Percentiles rank a stretch among this genome's conserved stretches.
Evolutionary conservation across 2,329 filamentous ascomycete genomes (phyloP).

Genomic region (Akanthomyces lecanii): DNA sequence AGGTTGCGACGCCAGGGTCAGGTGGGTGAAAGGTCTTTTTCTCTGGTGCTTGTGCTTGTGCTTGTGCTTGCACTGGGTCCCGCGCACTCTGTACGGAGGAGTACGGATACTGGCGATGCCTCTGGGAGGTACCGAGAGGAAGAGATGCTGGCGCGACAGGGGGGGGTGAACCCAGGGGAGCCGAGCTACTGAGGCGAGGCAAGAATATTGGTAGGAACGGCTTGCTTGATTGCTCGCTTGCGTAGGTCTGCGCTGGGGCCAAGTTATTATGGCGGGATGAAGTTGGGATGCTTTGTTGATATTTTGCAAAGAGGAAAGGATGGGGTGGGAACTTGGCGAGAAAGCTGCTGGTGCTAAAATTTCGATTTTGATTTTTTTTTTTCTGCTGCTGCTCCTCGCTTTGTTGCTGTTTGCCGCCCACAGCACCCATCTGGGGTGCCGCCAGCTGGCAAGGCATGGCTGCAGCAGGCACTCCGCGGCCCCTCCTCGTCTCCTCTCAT

Average conservation of each 20-base stretch:
- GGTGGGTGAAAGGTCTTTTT: not conserved
- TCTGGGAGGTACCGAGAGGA: not conserved
- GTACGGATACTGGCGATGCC: not conserved
- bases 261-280: not conserved
- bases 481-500: not conserved
- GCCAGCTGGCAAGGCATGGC: slow-evolving; percentile 13
- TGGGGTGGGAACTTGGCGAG: not conserved
- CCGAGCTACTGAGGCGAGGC: not conserved
- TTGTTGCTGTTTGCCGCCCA: slow-evolving; percentile 3
- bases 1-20: slow-evolving; percentile 9
- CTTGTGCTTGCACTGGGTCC: not conserved
- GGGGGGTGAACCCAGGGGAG: not conserved
- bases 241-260: not conserved
- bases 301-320: slow-evolving; percentile 2
- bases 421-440: slow-evolving; percentile 2
- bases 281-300: slow-evolving; percentile 8
- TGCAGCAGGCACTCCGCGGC: not conserved
- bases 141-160: slow-evolving; percentile 4
- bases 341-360: not conserved
- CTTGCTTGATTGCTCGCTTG: not conserved
- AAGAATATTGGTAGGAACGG: not conserved
- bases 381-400: not conserved
- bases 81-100: not conserved
- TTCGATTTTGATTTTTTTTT: not conserved
- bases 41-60: not conserved